Percentiles rank a stretch among this genome's conserved stretches.
These are phyloP conservation scores for Trichoderma aggressivum DNA, from an alignment of 2,329 filamentous ascomycete species.

Conservation along the genomic window DNA sequence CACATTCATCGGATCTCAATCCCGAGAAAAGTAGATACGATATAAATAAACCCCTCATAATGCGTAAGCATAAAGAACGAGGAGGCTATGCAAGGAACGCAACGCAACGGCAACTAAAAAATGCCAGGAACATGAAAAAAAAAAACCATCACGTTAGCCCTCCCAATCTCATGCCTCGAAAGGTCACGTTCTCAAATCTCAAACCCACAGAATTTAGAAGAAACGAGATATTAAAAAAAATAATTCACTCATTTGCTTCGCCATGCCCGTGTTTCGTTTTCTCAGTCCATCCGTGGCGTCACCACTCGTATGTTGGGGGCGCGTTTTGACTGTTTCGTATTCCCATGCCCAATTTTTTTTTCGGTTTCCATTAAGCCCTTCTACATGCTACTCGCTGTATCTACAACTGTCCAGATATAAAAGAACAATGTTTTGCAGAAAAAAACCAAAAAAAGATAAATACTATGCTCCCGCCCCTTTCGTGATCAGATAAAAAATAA, in stretches of 20 bases:
- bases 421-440: background rate
- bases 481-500: background rate
- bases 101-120: background rate
- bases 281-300: slow-evolving; percentile 10
- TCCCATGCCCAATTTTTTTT: background rate
- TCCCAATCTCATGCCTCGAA: background rate
- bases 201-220: background rate
- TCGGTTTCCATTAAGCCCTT: background rate
- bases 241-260: background rate
- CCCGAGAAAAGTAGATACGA: background rate
- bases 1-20: background rate
- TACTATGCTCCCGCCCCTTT: background rate
- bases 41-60: background rate
- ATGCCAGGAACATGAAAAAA: background rate
- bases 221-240: background rate
- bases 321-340: background rate
- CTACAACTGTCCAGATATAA: slow-evolving; percentile 5
- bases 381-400: slow-evolving; percentile 2
- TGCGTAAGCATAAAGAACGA: background rate
- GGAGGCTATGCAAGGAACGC: background rate
- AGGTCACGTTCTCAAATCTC: background rate
- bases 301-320: slow-evolving; percentile 3
- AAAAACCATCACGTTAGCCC: background rate
- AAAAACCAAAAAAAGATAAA: background rate
- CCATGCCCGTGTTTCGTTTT: background rate